Evolutionary conservation across 495 filamentous ascomycete genomes (phyloP).

Genomic region (Paragyromitra xinjiangensis): DNA sequence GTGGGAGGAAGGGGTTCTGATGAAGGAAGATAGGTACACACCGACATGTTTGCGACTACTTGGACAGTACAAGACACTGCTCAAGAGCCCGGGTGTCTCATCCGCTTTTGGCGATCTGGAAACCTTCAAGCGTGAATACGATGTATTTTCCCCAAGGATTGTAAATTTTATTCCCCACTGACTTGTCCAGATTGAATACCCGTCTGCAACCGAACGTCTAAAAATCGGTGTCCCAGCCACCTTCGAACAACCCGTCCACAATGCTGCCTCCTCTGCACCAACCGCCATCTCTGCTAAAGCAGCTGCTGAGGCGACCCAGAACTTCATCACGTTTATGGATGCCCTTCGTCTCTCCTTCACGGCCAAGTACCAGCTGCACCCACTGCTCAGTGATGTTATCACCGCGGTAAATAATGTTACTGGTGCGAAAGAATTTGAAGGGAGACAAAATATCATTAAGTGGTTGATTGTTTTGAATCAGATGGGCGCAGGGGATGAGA

Average conservation of each 20-base stretch:
- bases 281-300: slow-evolving; percentile 58
- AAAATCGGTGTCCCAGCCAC: slow-evolving; percentile 82
- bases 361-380: slow-evolving; percentile 95
- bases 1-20: not conserved
- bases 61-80: slow-evolving; percentile 95
- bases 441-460: slow-evolving; percentile 93
- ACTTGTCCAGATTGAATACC: slow-evolving; percentile 80
- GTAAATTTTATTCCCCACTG: not conserved
- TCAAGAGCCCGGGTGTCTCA: slow-evolving; percentile 85
- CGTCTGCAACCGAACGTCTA: slow-evolving; percentile 89
- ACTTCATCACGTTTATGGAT: slow-evolving; percentile 98
- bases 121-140: slow-evolving; percentile 73
- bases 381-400: slow-evolving; percentile 90
- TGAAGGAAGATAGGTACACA: slow-evolving; percentile 68
- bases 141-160: slow-evolving; percentile 13
- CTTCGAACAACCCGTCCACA: slow-evolving; percentile 56
- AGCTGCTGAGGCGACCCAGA: slow-evolving; percentile 80
- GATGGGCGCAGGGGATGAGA: slow-evolving; percentile 92
- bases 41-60: slow-evolving; percentile 91
- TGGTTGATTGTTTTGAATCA: slow-evolving; percentile 98
- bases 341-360: slow-evolving; percentile 86
- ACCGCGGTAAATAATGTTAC: slow-evolving; percentile 97
- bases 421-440: slow-evolving; percentile 78
- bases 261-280: slow-evolving; percentile 61
- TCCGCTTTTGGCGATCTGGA: slow-evolving; percentile 86